Evolutionary conservation across 805 yeast species (phyloP), one percentile per base, ranked within the genome.

Genomic region (baker's yeast (Saccharomyces cerevisiae)): DNA sequence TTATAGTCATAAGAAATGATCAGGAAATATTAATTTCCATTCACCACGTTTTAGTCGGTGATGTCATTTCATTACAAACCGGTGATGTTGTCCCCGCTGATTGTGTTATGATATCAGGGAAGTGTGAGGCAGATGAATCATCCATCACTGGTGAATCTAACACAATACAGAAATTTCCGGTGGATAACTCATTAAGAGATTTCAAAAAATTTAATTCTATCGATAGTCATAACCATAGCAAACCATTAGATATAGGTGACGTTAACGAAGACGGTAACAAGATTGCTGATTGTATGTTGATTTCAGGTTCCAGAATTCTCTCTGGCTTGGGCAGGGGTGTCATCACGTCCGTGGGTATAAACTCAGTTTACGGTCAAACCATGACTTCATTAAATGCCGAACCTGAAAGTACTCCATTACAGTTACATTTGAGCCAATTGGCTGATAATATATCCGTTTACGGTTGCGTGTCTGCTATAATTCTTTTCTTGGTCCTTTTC

Each of bases 1-100:
- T 94, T 47, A 80, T 87, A 52, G 96, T 90, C 1, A 73, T 85
- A 46, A 78, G 98, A 56, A 78, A 81, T 46, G 91, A 92, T 41
- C 76, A 77, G 49, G 89, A 89, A 61, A 73, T 73, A 50, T 78
- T 82, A 58, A 75, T 90, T 21, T 82, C 91, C 3, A 83, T 92
- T 52, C 83, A 79, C 63, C 88, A 88, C 56, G 70, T 95, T 50
- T 62, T 85, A 32, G 97, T 88, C 24, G 99, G 99, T 47, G 99
- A 94, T 67, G 60, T 94, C 3, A 72, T 92, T 26, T 74, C 76
- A 50, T 72, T 94, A 48, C 95, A 90, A 69, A 95, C 98, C 2
- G 99, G 99, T 58, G 99, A 94, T 64, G 83, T 94, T 53, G 74
- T 92, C 1, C 96, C 98, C 0, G 94, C 92, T 0, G 99, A 94